phyloP scores from a whole-genome alignment of 1,284 basidiomycete species.

The Xerocomus alliaceus region DNA sequence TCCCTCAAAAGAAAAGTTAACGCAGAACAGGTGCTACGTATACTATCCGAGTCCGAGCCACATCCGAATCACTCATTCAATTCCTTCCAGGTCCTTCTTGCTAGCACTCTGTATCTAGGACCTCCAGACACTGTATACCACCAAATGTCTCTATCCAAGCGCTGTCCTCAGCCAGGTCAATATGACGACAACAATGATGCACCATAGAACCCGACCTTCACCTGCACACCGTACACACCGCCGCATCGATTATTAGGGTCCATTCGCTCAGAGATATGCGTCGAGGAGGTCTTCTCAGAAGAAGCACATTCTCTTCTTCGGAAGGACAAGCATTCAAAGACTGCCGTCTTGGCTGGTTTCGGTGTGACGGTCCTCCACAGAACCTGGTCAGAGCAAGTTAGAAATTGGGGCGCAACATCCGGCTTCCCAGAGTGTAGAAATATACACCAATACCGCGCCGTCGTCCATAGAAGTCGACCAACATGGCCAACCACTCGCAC shows the following conservation, averaged over 20 bases:
- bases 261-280: slow-evolving; percentile 76
- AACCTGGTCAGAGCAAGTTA: too few relatives aligned
- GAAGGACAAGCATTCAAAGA: slow-evolving; percentile 53
- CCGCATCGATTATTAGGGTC: slow-evolving; percentile 87
- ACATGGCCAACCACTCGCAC: slow-evolving; percentile 79
- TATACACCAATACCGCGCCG: slow-evolving; percentile 81
- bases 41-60: background rate
- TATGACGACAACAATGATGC: slow-evolving; percentile 58
- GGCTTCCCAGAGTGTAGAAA: slow-evolving; percentile 78
- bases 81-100: slow-evolving; percentile 3
- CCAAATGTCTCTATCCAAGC: slow-evolving; percentile 43
- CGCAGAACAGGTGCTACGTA: background rate
- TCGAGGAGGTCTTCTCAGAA: slow-evolving; percentile 63
- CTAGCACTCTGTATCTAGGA: slow-evolving; percentile 9
- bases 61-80: background rate
- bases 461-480: slow-evolving; percentile 69
- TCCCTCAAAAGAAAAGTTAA: too few relatives aligned
- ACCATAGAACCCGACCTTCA: slow-evolving; percentile 85
- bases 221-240: slow-evolving; percentile 86
- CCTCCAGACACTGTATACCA: slow-evolving; percentile 5
- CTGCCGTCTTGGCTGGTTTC: slow-evolving; percentile 37
- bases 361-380: slow-evolving; percentile 34
- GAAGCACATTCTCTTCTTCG: slow-evolving; percentile 68
- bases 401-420: too few relatives aligned
- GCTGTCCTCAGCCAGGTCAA: slow-evolving; percentile 40